These are phyloP conservation scores for Nemophila menziesii DNA, from an alignment of 257 asterid species.

Conservation along the genomic window DNA sequence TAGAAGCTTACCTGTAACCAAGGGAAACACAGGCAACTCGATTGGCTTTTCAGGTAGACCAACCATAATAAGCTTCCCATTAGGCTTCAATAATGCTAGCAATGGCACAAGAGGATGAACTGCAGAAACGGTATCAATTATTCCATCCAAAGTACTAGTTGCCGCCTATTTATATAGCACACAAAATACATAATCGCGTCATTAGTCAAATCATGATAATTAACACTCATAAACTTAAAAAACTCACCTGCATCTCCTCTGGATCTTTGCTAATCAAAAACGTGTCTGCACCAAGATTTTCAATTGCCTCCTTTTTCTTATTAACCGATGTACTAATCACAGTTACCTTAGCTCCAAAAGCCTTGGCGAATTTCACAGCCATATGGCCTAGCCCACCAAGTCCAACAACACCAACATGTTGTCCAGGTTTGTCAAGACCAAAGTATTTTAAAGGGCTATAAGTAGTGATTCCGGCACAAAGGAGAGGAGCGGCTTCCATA, in stretches of 20 bases:
- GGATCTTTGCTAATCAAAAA: slow-evolving; percentile 33
- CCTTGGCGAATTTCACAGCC: slow-evolving; percentile 34
- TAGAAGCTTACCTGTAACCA: slow-evolving; percentile 16
- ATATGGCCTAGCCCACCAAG: slow-evolving; percentile 43
- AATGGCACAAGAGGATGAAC: slow-evolving; percentile 15
- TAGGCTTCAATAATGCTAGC: slow-evolving; percentile 10
- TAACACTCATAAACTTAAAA: neutral
- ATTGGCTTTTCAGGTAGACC: slow-evolving; percentile 21
- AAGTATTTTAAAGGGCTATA: slow-evolving; percentile 26
- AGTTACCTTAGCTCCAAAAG: slow-evolving; percentile 29
- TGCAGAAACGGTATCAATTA: slow-evolving; percentile 19
- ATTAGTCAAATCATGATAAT: neutral
- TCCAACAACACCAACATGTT: slow-evolving; percentile 32
- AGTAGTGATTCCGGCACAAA: slow-evolving; percentile 39
- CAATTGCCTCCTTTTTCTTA: slow-evolving; percentile 34
- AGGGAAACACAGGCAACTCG: slow-evolving; percentile 19
- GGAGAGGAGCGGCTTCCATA: slow-evolving; percentile 32
- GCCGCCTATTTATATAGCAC: slow-evolving; percentile 7
- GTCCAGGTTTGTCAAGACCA: slow-evolving; percentile 34
- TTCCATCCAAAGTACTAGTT: slow-evolving; percentile 11
- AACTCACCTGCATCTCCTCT: slow-evolving; percentile 26
- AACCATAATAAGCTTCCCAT: slow-evolving; percentile 17
- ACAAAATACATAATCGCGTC: neutral
- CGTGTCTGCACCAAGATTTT: slow-evolving; percentile 28
- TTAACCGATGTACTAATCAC: slow-evolving; percentile 27